Evolutionary conservation across 108 stramenopile species (phyloP), one percentile per base, ranked within the genome.

Genomic region (Nannochloropsis salina): DNA sequence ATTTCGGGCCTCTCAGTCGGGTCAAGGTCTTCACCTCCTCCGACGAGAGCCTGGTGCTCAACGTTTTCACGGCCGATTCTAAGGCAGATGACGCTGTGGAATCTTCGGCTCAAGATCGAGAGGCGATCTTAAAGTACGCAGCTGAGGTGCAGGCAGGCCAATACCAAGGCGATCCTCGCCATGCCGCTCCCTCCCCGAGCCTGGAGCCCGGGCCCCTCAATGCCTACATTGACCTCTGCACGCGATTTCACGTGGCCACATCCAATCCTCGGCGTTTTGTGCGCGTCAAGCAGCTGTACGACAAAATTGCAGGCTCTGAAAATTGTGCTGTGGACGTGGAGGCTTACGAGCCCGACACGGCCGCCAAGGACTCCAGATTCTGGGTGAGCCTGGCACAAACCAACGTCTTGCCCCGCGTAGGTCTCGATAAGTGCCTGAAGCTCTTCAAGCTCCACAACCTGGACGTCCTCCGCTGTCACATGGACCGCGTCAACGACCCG

Each of bases 401-500:
- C 31, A 88, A 86, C 85, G 91, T 85, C 9, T 85, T 84, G 80
- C 90, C 83, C 9, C 89, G 86, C 86, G 83, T 47, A 42, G 86
- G 43, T 51, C 9, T 88, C 86, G 87, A 31, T 83, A 89, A 80
- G 41, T 85, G 44, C n/a, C 92, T 94, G 79, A 92, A 94, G 80
- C 86, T 96, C 41, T 89, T 98, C 45, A 94, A 89, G 85, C 84
- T 94, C 15, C 94, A 96, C 86, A 84, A 93, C 84, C 93, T 99
- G 88, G 95, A 97, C 87, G 94, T 97, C 83, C 82, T 91, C n/a
- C 93, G 96, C 42, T 94, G 95, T 40, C 95, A 96, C 83, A 87
- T 99, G 15, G 97, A 99, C 86, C 91, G 94, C 80, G 93, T 98
- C 9, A 86, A 91, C 18, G 96, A 95, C 92, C 96, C 93, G 9